These are phyloP conservation scores for Exophiala sideris DNA, from an alignment of 2,329 filamentous ascomycete genomes.

Conservation along the genomic window DNA sequence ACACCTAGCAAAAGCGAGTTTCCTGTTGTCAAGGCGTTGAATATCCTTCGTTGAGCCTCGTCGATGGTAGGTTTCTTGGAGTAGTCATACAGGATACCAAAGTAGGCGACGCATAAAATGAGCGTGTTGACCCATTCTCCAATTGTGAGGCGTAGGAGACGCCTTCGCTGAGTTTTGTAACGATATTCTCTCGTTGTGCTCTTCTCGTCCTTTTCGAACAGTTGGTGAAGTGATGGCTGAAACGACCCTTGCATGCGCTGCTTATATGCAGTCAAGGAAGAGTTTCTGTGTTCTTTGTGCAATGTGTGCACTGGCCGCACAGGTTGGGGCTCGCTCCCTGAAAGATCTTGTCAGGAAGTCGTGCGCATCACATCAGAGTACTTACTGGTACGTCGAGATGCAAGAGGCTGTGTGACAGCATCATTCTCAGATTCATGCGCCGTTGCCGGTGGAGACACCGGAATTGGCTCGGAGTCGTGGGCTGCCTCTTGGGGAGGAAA, in stretches of 20 bases:
- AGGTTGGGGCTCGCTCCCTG: slow-evolving; percentile 2
- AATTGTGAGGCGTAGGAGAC: slow-evolving; percentile 21
- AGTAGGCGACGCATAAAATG: slow-evolving; percentile 17
- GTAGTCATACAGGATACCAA: slow-evolving; percentile 19
- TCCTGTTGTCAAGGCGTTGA: slow-evolving; percentile 24
- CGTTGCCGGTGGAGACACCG: not conserved
- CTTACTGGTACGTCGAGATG: not conserved
- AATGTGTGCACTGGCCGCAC: not conserved
- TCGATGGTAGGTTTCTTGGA: slow-evolving; percentile 10
- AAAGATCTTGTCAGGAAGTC: slow-evolving; percentile 3
- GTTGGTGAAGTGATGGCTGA: slow-evolving; percentile 15
- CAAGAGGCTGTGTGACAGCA: slow-evolving; percentile 4
- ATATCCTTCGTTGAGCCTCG: slow-evolving; percentile 16
- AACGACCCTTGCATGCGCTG: slow-evolving; percentile 13
- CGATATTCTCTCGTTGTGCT: slow-evolving; percentile 16
- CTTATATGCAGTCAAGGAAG: slow-evolving; percentile 10
- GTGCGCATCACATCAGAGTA: not conserved
- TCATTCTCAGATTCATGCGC: not conserved
- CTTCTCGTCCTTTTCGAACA: slow-evolving; percentile 8
- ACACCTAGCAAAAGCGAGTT: slow-evolving; percentile 20
- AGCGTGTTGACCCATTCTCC: slow-evolving; percentile 23
- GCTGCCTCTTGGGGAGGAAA: not conserved
- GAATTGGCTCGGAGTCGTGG: not conserved
- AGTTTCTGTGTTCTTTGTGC: slow-evolving; percentile 4
- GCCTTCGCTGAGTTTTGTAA: slow-evolving; percentile 15